A percentile compares a stretch with the other conserved stretches of the same genome.
Conservation (phyloP, 495 filamentous ascomycete genomes). For the Bathelium albidoporum region DNA sequence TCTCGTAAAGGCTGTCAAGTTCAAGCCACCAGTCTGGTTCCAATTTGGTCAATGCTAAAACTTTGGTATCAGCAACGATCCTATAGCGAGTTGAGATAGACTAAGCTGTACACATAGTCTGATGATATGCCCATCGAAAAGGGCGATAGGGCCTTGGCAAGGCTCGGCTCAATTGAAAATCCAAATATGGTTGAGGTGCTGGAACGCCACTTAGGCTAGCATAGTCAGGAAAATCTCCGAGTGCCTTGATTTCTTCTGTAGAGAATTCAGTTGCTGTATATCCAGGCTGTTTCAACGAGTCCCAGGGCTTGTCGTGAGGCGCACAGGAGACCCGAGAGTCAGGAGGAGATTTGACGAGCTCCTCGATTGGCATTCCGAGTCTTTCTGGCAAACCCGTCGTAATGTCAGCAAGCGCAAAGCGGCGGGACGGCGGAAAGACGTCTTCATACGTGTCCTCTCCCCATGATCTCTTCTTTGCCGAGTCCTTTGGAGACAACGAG, state of each 20-base stretch:
- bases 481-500: slow-evolving; percentile 46
- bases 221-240: slow-evolving; percentile 82
- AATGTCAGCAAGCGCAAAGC: slow-evolving; percentile 38
- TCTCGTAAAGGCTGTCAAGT: slow-evolving; percentile 64
- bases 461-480: slow-evolving; percentile 23
- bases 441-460: slow-evolving; percentile 34
- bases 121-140: slow-evolving; percentile 81
- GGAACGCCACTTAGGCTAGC: slow-evolving; percentile 68
- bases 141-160: slow-evolving; percentile 46
- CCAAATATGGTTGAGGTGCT: slow-evolving; percentile 59
- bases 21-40: slow-evolving; percentile 90
- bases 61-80: slow-evolving; percentile 15
- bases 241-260: slow-evolving; percentile 55
- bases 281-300: slow-evolving; percentile 21
- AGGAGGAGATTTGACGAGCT: slow-evolving; percentile 15
- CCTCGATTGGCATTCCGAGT: slow-evolving; percentile 16
- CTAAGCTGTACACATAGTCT: slow-evolving; percentile 74
- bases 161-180: slow-evolving; percentile 32
- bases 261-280: slow-evolving; percentile 55
- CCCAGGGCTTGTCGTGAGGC: slow-evolving; percentile 16
- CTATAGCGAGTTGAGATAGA: background rate
- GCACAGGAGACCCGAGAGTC: slow-evolving; percentile 21
- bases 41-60: slow-evolving; percentile 62
- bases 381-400: slow-evolving; percentile 16
- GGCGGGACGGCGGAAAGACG: slow-evolving; percentile 47